Evolutionary conservation across 768 basidiomycete species (phyloP), one percentile per base, ranked within the genome.

Genomic region (Hirschioporus abietinus): DNA sequence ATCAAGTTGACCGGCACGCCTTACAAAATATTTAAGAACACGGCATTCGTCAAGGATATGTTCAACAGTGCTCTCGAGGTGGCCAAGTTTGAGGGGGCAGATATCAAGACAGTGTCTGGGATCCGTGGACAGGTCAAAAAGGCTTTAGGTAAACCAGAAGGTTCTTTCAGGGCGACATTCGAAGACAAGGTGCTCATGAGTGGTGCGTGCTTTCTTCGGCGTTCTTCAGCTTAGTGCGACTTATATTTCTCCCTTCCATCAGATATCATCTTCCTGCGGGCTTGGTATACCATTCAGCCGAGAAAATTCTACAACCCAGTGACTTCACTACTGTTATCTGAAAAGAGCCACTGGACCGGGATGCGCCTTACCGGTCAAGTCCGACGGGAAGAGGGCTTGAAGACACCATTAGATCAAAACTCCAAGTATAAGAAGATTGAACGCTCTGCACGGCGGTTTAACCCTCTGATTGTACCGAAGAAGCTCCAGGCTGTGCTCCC

Each of bases 21-120:
- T 26, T 94, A 89, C 80, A 99, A 99, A 83, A 95, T 99, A 68
- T 99, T 91, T 84, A 99, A 98, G 81, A 99, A 99, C 78, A 99
- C 97, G 15, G 97, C 95, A 1, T 99, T 99, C 77, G 81, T 99
- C 71, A 94, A 90, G 81, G 94, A 97, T 73, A 99, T 99, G 97
- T 99, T 99, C 81, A 89, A 79, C 65, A 88, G 87, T 66, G 89
- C 94, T 35, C 83, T 99, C 35, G 97, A 99, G 77, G 95, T 99
- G 15, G 95, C 95, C 66, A 99, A 97, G 77, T 99, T 99, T 71
- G 97, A 99, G 76, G 97, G 97, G 20, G 97, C 97, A n/a, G 94
- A 91, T 75, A 87, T 99, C 66, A 83, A 89, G 67, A 99, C 96
- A 0, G 97, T 99, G 7, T 95, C 93, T 7, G 97, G 97, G 12